These are phyloP conservation scores for Saccharomyces mikatae DNA, from an alignment of 805 yeast species.

Conservation along the genomic window DNA sequence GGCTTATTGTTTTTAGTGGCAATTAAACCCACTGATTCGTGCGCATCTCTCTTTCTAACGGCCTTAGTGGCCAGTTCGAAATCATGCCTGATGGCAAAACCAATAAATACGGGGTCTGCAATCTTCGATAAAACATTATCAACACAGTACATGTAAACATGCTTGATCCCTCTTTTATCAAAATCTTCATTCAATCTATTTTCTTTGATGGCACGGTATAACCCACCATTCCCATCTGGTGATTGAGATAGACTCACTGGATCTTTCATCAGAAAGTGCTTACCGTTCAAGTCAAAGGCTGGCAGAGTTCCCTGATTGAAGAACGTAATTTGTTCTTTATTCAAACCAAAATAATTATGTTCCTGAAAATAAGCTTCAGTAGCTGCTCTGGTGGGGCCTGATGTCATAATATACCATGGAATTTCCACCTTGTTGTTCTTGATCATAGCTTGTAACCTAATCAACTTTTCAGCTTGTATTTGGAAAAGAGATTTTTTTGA, in stretches of 20 bases:
- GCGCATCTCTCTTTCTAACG: conserved; percentile 83
- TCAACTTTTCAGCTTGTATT: conserved; percentile 82
- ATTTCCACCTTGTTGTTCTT: conserved; percentile 27
- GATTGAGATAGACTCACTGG: conserved; percentile 59
- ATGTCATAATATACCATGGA: conserved; percentile 93
- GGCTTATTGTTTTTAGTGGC: conserved; percentile 64
- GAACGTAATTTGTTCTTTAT: conserved; percentile 51
- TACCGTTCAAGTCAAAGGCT: conserved; percentile 67
- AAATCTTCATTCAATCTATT: conserved; percentile 65
- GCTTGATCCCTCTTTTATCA: conserved; percentile 59
- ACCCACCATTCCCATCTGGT: conserved; percentile 98
- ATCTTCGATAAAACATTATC: conserved; percentile 87
- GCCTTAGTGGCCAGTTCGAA: conserved; percentile 86
- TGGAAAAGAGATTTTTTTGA: conserved; percentile 80
- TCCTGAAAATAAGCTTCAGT: conserved; percentile 65
- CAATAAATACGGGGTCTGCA: conserved; percentile 82
- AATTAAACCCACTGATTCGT: conserved; percentile 86
- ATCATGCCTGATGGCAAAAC: conserved; percentile 62
- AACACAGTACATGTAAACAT: conserved; percentile 93
- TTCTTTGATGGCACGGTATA: conserved; percentile 71
- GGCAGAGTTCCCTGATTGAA: conserved; percentile 96
- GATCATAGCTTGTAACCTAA: conserved; percentile 43
- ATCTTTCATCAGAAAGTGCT: conserved; percentile 55
- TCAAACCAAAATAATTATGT: conserved; percentile 65
- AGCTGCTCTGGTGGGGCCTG: conserved; percentile 69